Evolutionary conservation across 2,329 filamentous ascomycete species (phyloP).

Genomic region (Metarhizium rileyi): DNA sequence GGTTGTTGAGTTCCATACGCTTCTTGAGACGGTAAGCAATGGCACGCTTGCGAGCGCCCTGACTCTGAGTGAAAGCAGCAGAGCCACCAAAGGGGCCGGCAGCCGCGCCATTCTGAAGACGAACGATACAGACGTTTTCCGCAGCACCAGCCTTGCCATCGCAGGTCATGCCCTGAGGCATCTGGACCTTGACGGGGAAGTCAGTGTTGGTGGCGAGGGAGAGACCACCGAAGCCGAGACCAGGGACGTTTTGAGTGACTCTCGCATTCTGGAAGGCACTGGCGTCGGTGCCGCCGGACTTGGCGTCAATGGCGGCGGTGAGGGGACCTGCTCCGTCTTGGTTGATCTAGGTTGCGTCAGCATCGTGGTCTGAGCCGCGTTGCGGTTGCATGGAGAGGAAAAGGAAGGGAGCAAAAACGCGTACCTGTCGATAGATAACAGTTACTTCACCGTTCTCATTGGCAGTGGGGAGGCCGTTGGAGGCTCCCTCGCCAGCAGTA

Average conservation of each 20-base stretch:
- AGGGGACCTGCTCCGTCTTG: slow-evolving; percentile 59
- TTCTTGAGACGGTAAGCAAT: slow-evolving; percentile 41
- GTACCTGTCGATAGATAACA: slow-evolving; percentile 49
- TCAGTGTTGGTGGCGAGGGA: slow-evolving; percentile 51
- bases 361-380: slow-evolving; percentile 4
- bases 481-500: slow-evolving; percentile 43
- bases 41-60: slow-evolving; percentile 50
- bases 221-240: slow-evolving; percentile 43
- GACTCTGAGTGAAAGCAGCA: slow-evolving; percentile 53
- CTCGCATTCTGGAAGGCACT: slow-evolving; percentile 49
- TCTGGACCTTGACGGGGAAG: slow-evolving; percentile 55
- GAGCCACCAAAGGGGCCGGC: slow-evolving; percentile 60
- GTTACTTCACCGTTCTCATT: slow-evolving; percentile 49
- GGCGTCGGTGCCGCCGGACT: slow-evolving; percentile 51
- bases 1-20: slow-evolving; percentile 24
- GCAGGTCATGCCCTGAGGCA: slow-evolving; percentile 59
- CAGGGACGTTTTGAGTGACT: slow-evolving; percentile 52
- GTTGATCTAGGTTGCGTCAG: slow-evolving; percentile 44
- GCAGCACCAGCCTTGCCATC: slow-evolving; percentile 47
- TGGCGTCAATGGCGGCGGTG: slow-evolving; percentile 48
- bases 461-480: slow-evolving; percentile 48
- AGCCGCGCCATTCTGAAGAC: slow-evolving; percentile 50
- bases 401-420: not conserved
- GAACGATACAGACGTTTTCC: slow-evolving; percentile 55
- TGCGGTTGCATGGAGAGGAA: not conserved